phyloP scores from a whole-genome alignment of 2,329 filamentous ascomycete genomes.

The Corynespora cassiicola region DNA sequence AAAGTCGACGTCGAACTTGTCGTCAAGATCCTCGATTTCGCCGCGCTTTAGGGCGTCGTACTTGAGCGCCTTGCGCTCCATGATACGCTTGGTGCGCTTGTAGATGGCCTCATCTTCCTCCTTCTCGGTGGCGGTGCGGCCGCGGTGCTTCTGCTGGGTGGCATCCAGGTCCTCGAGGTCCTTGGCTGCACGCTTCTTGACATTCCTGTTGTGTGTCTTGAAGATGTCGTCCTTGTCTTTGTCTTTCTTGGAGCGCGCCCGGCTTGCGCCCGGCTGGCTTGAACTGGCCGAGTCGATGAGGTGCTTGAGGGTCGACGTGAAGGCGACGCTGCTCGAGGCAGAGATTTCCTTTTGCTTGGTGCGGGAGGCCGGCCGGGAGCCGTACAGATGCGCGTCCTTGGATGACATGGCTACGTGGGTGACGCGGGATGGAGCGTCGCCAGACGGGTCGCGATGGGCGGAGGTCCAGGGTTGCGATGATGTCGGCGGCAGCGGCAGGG shows the following conservation, averaged over 20 bases:
- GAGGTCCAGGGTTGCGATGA: constrained; percentile 6
- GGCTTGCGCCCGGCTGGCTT: constrained; percentile 54
- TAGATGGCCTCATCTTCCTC: constrained; percentile 63
- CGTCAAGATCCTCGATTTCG: constrained; percentile 70
- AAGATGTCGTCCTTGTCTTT: constrained; percentile 78
- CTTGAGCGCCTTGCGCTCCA: constrained; percentile 88
- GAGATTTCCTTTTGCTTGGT: constrained; percentile 67
- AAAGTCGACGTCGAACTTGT: constrained; percentile 82
- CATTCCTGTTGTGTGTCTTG: constrained; percentile 67
- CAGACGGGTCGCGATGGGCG: constrained; percentile 1
- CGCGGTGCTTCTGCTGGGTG: constrained; percentile 68
- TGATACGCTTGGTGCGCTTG: constrained; percentile 75
- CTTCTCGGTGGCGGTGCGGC: constrained; percentile 62
- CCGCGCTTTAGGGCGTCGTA: constrained; percentile 92
- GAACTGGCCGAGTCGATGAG: constrained; percentile 67
- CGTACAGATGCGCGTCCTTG: constrained; percentile 76
- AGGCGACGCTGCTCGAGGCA: constrained; percentile 77
- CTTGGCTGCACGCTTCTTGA: constrained; percentile 67
- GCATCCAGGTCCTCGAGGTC: constrained; percentile 64
- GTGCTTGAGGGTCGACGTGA: constrained; percentile 85
- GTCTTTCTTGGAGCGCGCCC: constrained; percentile 65
- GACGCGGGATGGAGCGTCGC: constrained; percentile 4
- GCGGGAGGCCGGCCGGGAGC: constrained; percentile 68
- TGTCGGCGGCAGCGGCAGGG: constrained; percentile 3
- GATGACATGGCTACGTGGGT: constrained; percentile 31